Base-by-base conservation (phyloP, 345 rosid species). In the Gossypium sturtianum region DNA sequence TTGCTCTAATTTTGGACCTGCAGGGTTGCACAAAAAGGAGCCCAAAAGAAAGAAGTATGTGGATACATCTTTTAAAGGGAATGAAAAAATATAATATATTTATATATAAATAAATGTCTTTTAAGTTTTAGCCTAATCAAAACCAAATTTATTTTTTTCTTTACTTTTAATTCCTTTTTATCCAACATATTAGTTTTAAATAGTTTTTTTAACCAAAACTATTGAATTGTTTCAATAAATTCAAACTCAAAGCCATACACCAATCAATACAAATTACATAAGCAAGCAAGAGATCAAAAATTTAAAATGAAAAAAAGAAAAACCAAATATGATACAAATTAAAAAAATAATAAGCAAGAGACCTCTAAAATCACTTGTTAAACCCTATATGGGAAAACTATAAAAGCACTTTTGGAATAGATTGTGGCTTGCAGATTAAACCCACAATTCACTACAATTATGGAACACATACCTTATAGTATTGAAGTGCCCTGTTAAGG, bases 401-500 rank as follows among this genome's bases (percentile, higher is more conserved):
- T 29, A 29, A 29, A 61, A 61, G 66, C 19, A 27, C 20, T 29
- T 29, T 29, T 29, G 20, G 66, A 29, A 29, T 61, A 10, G 10
- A 15, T 61, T 61, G 44, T 16, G 12, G 20, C 66, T 7, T 29
- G 66, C 29, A 29, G 66, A 61, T 29, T 61, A 15, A 9, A 20
- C 25, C 15, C 23, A 15, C n/a, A 61, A 15, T 64, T 64, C 68
- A 65, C 19, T 41, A 43, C 44, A 65, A 65, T 20, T 43, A 65
- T 12, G 68, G 12, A 25, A 60, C 63, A 43, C 63, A 70, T 72
- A 91, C 99, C 98, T 93, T 91, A 75, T 95, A 95, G 79, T 95
- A 95, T 66, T 93, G 98, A 74, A 90, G 91, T 73, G 99, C 99
- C 81, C 90, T 87, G 64, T 85, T 89, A 71, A 90, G 85, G 80